Conservation (phyloP, 441 rosid genomes). For the Adansonia grandidieri region DNA sequence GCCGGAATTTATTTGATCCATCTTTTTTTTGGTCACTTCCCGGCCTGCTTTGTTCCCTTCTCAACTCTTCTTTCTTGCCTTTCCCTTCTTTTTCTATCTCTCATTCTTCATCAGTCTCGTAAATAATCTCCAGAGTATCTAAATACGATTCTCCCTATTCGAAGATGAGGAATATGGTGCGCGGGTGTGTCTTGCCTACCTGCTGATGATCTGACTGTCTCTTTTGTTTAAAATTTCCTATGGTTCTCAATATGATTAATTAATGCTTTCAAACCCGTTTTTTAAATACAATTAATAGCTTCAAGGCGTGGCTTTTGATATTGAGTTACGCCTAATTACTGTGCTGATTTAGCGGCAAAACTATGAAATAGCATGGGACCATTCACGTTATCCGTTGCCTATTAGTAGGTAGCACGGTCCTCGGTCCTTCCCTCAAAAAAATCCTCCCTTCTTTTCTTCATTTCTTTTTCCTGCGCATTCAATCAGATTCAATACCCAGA, state of each 20-base stretch:
- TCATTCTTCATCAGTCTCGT: neutral
- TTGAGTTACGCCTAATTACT: slow-evolving; percentile 12
- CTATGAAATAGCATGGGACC: slow-evolving; percentile 28
- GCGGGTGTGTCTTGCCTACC: neutral
- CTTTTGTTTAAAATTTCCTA: neutral
- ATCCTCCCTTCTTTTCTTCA: neutral
- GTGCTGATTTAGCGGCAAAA: slow-evolving; percentile 24
- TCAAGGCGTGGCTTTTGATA: slow-evolving; percentile 15
- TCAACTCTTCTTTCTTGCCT: neutral
- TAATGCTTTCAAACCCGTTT: neutral
- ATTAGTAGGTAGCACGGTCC: slow-evolving; percentile 20
- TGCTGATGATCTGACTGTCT: neutral
- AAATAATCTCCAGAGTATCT: too few relatives aligned
- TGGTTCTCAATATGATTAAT: neutral
- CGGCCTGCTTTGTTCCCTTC: slow-evolving; percentile 34
- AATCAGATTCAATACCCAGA: neutral
- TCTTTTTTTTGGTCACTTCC: slow-evolving; percentile 1
- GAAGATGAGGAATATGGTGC: neutral
- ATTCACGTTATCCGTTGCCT: slow-evolving; percentile 16
- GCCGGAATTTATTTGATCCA: slow-evolving; percentile 40
- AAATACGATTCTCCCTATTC: neutral
- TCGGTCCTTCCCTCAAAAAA: neutral
- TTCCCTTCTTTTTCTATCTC: slow-evolving; percentile 1
- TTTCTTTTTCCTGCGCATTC: slow-evolving; percentile 10
- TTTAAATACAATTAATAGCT: neutral